Conservation (phyloP, 2,329 filamentous ascomycete species). For the Tricladium varicosporioides region DNA sequence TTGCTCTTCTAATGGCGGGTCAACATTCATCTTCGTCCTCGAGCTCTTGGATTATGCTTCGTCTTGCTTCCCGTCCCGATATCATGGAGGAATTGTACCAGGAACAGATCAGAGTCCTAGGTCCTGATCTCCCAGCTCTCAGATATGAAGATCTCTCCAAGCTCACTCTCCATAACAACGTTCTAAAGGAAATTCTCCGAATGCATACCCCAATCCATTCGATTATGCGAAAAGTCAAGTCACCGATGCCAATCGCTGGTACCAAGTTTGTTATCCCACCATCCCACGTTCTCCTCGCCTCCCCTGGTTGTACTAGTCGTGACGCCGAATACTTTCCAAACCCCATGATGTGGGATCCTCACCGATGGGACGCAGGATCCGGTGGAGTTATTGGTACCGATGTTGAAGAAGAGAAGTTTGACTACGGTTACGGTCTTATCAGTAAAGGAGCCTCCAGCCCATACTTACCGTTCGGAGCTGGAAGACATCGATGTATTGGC, state of each 20-base stretch:
- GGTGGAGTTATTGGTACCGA: conserved; percentile 50
- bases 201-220: conserved; percentile 93
- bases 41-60: conserved; percentile 80
- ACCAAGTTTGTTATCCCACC: conserved; percentile 82
- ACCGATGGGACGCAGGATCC: conserved; percentile 77
- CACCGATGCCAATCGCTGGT: conserved; percentile 78
- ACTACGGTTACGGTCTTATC: conserved; percentile 91
- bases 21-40: conserved; percentile 88
- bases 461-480: conserved; percentile 92
- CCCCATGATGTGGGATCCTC: conserved; percentile 81
- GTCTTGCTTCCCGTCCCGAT: conserved; percentile 73
- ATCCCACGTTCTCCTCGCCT: conserved; percentile 77
- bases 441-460: conserved; percentile 87
- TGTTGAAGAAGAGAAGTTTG: conserved; percentile 72
- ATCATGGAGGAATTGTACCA: conserved; percentile 78
- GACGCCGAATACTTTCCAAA: conserved; percentile 77
- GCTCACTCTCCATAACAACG: conserved; percentile 77
- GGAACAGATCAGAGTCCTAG: conserved; percentile 75
- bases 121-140: conserved; percentile 70
- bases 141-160: conserved; percentile 75
- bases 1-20: conserved; percentile 86
- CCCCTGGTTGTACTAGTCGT: conserved; percentile 76
- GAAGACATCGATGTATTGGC: conserved; percentile 90
- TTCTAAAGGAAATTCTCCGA: conserved; percentile 89
- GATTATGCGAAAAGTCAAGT: conserved; percentile 89